Evolutionary conservation across 176 grass and related monocot genomes (phyloP).

Genomic region (Poa pratensis): DNA sequence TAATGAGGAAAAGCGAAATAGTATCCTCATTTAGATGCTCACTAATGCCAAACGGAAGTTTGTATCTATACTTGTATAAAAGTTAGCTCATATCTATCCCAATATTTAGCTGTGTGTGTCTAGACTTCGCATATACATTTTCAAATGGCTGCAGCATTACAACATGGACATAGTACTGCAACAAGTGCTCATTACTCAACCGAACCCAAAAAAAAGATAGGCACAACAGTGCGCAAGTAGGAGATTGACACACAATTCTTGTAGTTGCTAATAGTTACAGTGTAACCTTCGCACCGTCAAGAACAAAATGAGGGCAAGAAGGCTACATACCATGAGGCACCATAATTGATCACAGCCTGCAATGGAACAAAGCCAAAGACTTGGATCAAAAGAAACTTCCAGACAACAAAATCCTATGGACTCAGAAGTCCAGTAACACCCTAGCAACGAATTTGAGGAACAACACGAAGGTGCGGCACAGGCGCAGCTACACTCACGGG

Average conservation of each 20-base stretch:
- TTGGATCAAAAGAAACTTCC: slow-evolving; percentile 29
- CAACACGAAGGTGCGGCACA: background rate
- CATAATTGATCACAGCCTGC: slow-evolving; percentile 81
- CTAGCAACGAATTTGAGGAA: background rate
- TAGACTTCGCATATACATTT: background rate
- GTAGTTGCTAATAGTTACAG: background rate
- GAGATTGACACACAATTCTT: background rate
- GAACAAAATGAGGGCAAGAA: slow-evolving; percentile 17
- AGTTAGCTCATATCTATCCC: background rate
- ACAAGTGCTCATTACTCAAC: background rate
- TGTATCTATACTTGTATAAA: background rate
- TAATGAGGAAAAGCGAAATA: background rate
- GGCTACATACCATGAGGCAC: slow-evolving; percentile 77
- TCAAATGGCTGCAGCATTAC: background rate
- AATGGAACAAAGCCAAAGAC: slow-evolving; percentile 43
- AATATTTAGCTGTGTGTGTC: background rate
- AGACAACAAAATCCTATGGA: background rate
- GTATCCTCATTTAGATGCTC: too few relatives aligned
- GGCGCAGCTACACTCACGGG: slow-evolving; percentile 61
- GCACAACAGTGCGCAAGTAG: background rate
- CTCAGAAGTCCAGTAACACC: background rate
- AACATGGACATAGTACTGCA: background rate
- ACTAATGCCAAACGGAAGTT: too few relatives aligned
- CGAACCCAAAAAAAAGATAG: background rate
- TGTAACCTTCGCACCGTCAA: background rate